Percentiles rank a stretch among this genome's conserved stretches.
These are phyloP conservation scores for Crithidia brevicula DNA, from an alignment of 208 protist species.

Conservation along the genomic window DNA sequence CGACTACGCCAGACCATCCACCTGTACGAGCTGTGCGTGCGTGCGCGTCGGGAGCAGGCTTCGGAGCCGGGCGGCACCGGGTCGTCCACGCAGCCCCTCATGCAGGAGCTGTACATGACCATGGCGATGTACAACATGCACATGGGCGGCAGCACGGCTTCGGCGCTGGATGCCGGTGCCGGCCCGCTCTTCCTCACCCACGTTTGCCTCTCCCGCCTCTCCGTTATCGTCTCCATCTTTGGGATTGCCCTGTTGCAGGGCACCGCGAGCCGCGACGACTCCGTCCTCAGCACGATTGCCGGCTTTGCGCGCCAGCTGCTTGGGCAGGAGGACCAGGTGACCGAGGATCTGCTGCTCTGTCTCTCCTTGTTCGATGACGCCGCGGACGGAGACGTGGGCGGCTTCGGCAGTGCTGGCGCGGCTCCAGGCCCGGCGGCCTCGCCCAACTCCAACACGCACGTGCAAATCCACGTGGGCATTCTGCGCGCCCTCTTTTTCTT, in stretches of 20 bases:
- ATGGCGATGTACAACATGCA: constrained; percentile 49
- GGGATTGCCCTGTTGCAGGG: constrained; percentile 75
- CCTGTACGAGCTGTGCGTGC: constrained; percentile 69
- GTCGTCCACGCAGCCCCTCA: constrained; percentile 13
- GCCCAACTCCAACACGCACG: constrained; percentile 10
- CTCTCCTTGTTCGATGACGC: constrained; percentile 47
- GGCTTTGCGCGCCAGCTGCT: constrained; percentile 73
- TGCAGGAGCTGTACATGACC: constrained; percentile 48
- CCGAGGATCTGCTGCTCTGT: constrained; percentile 68
- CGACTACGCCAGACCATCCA: constrained; percentile 54
- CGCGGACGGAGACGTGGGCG: not conserved
- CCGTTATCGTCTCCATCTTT: constrained; percentile 81
- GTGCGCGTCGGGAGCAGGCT: constrained; percentile 41
- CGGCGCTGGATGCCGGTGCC: constrained; percentile 7
- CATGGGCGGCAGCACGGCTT: constrained; percentile 11
- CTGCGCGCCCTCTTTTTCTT: constrained; percentile 89
- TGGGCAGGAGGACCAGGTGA: constrained; percentile 66
- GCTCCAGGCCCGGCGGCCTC: not conserved
- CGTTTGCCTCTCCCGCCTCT: constrained; percentile 84
- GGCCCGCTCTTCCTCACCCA: constrained; percentile 63
- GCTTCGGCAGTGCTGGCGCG: not conserved
- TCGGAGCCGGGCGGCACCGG: not conserved
- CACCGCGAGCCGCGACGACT: constrained; percentile 39
- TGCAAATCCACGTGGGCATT: constrained; percentile 69
- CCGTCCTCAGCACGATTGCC: constrained; percentile 59